Evolutionary conservation across 495 filamentous ascomycete species (phyloP), one percentile per base, ranked within the genome.

Genomic region (Trichocladium uniseriatum): DNA sequence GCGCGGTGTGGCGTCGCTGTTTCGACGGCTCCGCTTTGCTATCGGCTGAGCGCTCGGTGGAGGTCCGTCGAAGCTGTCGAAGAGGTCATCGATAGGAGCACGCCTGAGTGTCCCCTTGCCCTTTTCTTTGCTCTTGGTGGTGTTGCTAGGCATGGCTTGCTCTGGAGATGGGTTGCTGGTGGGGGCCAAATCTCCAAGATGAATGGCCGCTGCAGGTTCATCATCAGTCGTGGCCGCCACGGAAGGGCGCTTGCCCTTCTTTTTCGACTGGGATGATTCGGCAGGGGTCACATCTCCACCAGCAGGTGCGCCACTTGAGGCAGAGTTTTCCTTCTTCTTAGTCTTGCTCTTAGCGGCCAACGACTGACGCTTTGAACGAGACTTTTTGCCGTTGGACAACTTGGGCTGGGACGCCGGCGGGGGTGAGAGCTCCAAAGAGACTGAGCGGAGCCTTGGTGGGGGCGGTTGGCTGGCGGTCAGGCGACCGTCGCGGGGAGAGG

Each of bases 91-190:
- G 14, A 5, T 10, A 18, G 7, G 8, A 5, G 11, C 16, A 31
- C 13, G n/a, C 9, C 18, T 34, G 11, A 14, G 14, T 1, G 10
- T 31, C 10, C 27, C 47, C 21, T 51, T 51, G 21, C 22, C 18
- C 16, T 44, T 51, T 13, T 18, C 24, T 11, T 51, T 44, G 21
- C 16, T 19, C 32, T 38, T 51, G n/a, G n/a, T n/a, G n/a, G n/a
- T n/a, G n/a, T 20, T 43, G 38, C 11, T 43, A 0, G 5, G 20
- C 28, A 4, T 13, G 16, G 9, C 24, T 24, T 19, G 36, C 24
- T 31, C 11, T 13, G 45, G 35, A 13, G 44, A 21, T 32, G 24
- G 24, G 24, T 8, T 8, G 24, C 24, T 8, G 24, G n/a, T 2
- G 11, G n/a, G 32, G 10, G 21, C 19, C 11, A 7, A 4, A 14